These are phyloP conservation scores for Thermothielavioides terrestris DNA, from an alignment of 495 filamentous ascomycete genomes.

Conservation along the genomic window DNA sequence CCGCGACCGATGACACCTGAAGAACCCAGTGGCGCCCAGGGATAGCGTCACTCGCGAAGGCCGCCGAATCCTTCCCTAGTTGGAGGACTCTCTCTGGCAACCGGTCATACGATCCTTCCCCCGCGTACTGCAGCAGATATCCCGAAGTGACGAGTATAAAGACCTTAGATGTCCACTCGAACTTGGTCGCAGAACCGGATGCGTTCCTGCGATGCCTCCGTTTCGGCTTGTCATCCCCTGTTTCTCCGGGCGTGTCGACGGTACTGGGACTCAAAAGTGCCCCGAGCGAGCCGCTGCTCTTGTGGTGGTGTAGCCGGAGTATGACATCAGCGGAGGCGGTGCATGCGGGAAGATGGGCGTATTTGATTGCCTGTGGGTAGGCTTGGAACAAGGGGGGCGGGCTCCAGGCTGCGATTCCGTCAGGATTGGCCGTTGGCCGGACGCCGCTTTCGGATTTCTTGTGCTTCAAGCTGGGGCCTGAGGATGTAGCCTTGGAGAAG, in stretches of 20 bases:
- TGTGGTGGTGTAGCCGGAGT: slow-evolving; percentile 50
- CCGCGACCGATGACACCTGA: slow-evolving; percentile 70
- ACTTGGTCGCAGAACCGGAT: slow-evolving; percentile 53
- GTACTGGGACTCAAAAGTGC: slow-evolving; percentile 24
- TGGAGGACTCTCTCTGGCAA: slow-evolving; percentile 81
- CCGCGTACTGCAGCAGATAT: slow-evolving; percentile 79
- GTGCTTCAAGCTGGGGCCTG: slow-evolving; percentile 25
- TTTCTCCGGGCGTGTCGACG: slow-evolving; percentile 19
- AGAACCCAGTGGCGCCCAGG: slow-evolving; percentile 89
- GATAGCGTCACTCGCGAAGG: slow-evolving; percentile 88
- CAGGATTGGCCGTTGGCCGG: slow-evolving; percentile 16
- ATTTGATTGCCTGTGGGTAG: slow-evolving; percentile 71
- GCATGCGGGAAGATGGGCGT: slow-evolving; percentile 44
- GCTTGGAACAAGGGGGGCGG: slow-evolving; percentile 82
- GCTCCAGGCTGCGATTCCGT: slow-evolving; percentile 47
- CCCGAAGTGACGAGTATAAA: slow-evolving; percentile 76
- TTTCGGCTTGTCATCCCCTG: slow-evolving; percentile 25
- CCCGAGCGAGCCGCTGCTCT: slow-evolving; percentile 36
- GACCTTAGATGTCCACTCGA: slow-evolving; percentile 75
- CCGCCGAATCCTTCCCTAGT: slow-evolving; percentile 75
- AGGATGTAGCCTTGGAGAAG: slow-evolving; percentile 5
- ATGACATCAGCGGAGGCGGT: slow-evolving; percentile 49
- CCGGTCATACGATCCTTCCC: slow-evolving; percentile 69
- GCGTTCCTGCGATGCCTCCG: slow-evolving; percentile 43
- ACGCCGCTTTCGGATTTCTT: slow-evolving; percentile 28